Evolutionary conservation across 129 eudicot genomes (phyloP).

Genomic region (Pseudognaphalium luteoalbum): DNA sequence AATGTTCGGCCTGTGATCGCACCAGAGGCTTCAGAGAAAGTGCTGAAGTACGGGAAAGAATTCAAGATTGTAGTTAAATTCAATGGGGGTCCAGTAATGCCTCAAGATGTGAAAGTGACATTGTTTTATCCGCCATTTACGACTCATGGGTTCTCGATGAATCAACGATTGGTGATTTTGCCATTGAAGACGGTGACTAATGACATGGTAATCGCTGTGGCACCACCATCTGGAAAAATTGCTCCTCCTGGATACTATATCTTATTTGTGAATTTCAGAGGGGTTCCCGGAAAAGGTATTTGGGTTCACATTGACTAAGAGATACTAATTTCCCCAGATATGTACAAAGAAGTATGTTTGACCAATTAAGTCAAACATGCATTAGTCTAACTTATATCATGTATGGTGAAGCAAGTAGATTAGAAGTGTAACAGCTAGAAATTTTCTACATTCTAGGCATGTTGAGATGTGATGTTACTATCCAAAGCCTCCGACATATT

Average conservation of each 20-base stretch:
- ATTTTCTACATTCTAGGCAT: neutral
- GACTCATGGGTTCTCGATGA: conserved; percentile 72
- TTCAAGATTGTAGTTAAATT: conserved; percentile 23
- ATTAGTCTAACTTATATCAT: neutral
- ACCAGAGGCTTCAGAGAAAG: conserved; percentile 29
- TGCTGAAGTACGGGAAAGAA: conserved; percentile 42
- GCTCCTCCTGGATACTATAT: conserved; percentile 72
- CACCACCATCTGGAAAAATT: conserved; percentile 37
- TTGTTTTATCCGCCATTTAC: conserved; percentile 73
- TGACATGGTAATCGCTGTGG: conserved; percentile 17
- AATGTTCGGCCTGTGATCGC: conserved; percentile 32
- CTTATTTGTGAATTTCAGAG: conserved; percentile 55
- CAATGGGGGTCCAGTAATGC: neutral
- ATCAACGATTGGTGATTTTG: conserved; percentile 58
- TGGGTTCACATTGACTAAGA: conserved; percentile 61
- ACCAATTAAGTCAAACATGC: conserved; percentile 22
- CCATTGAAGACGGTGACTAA: conserved; percentile 17
- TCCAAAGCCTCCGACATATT: neutral
- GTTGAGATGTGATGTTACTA: conserved; percentile 3
- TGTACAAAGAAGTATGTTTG: neutral
- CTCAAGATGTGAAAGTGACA: conserved; percentile 51
- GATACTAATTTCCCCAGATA: neutral
- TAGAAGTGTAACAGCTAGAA: conserved; percentile 1
- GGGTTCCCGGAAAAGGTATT: conserved; percentile 60
- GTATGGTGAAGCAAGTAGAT: conserved; percentile 8